Evolutionary conservation across 805 yeast species (phyloP), one percentile per base, ranked within the genome.

Genomic region (Candida koratica): DNA sequence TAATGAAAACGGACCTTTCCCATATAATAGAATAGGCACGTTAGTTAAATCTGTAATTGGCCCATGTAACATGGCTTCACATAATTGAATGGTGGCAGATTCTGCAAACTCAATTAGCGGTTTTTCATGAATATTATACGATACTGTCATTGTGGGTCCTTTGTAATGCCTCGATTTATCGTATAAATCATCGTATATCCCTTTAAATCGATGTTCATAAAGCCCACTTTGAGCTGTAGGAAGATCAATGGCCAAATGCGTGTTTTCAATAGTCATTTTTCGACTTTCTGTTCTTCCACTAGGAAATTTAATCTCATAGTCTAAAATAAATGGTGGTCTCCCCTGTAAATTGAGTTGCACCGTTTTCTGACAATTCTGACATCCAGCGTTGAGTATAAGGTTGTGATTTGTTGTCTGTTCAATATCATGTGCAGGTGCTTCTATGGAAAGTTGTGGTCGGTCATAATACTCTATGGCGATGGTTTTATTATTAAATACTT

Each of bases 101-200:
- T 68, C 58, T 13, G 58, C 61, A 50, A 84, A 79, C 20, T 52
- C 52, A 1, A 79, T 80, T 8, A 52, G 52, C 9, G 97, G 96
- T n/a, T 77, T 60, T 2, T 76, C 61, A 36, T 71, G 66, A 5
- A 88, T 84, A 1, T 60, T 58, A 36, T 67, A 67, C 9, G 49
- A 36, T 8, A 64, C 50, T 5, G 40, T 42, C 1, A 56, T 53
- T 4, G 48, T 29, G 3, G 32, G 16, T 35, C 30, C 40, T 52
- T 25, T 36, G 12, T 31, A 28, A 8, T 29, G 34, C 23, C 24
- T 52, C 65, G 66, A 38, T 58, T 56, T 49, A 50, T 71, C 38
- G 50, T 85, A 89, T 16, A 76, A 59, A 0, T 77, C 60, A 53
- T 89, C 97, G 43, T 71, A 78, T 1, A 89, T 62, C 2, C 75